phyloP scores from a whole-genome alignment of 305 asterid species.

The Fraxinus paxiana region DNA sequence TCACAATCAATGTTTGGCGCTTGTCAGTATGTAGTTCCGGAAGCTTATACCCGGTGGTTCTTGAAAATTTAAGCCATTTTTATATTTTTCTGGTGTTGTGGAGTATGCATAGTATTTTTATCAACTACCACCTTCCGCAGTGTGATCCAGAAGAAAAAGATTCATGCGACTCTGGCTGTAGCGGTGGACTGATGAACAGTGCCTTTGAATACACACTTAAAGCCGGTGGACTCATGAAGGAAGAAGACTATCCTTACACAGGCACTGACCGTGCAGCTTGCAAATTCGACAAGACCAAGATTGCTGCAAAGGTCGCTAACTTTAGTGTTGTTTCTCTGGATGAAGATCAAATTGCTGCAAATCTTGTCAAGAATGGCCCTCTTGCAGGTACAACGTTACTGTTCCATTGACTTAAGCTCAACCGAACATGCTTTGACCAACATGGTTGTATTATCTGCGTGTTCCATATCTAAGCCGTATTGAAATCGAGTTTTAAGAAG shows the following conservation, averaged over 20 bases:
- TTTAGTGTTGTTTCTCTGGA: slow-evolving; percentile 77
- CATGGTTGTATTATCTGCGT: not conserved
- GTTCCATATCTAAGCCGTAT: not conserved
- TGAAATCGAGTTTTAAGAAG: not conserved
- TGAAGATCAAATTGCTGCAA: slow-evolving; percentile 91
- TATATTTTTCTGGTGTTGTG: not conserved
- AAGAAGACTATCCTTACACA: slow-evolving; percentile 76
- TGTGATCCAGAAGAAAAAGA: slow-evolving; percentile 81
- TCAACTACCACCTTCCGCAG: slow-evolving; percentile 32
- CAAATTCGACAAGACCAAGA: slow-evolving; percentile 67
- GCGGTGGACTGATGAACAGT: slow-evolving; percentile 86
- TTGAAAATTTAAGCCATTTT: not conserved
- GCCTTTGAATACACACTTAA: slow-evolving; percentile 83
- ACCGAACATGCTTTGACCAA: not conserved
- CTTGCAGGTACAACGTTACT: slow-evolving; percentile 60
- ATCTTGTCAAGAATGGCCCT: slow-evolving; percentile 84
- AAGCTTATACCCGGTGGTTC: not conserved
- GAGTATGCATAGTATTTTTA: not conserved
- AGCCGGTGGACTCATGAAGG: slow-evolving; percentile 90
- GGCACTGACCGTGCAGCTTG: slow-evolving; percentile 73
- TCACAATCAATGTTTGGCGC: not conserved
- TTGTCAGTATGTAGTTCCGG: not conserved
- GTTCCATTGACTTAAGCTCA: not conserved
- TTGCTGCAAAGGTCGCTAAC: slow-evolving; percentile 84
- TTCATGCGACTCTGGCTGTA: slow-evolving; percentile 85